Percentiles rank a stretch among this genome's conserved stretches.
Conservation (phyloP, 164 flowering plant species). For the Litsea cubeba region DNA sequence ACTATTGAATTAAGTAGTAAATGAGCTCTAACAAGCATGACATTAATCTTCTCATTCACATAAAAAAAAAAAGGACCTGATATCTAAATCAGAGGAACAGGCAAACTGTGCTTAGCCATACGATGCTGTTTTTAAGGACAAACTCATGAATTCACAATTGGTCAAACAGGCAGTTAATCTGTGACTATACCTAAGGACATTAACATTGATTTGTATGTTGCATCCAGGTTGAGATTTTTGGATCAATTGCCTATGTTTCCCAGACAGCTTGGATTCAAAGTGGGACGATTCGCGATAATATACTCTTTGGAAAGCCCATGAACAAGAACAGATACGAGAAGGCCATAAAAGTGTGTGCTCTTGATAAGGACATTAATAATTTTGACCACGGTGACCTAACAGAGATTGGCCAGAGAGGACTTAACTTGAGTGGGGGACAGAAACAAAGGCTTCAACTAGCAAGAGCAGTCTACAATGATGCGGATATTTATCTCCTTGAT, state of each 20-base stretch:
- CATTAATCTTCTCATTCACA: no score
- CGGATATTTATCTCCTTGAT: slow-evolving; percentile 84
- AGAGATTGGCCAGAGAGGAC: slow-evolving; percentile 89
- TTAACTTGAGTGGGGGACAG: slow-evolving; percentile 96
- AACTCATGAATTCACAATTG: no score
- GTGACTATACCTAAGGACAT: background rate
- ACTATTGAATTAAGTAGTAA: no score
- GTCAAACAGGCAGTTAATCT: no score
- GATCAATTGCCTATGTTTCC: slow-evolving; percentile 76
- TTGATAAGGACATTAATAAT: slow-evolving; percentile 65
- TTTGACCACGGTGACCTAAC: slow-evolving; percentile 83
- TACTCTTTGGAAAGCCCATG: slow-evolving; percentile 74
- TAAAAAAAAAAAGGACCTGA: no score
- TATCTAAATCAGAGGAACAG: no score
- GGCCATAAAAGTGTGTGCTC: slow-evolving; percentile 63
- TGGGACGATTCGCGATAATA: slow-evolving; percentile 80
- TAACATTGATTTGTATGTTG: slow-evolving; percentile 4
- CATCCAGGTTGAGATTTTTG: slow-evolving; percentile 52
- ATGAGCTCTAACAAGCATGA: no score
- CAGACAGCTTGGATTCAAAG: slow-evolving; percentile 91
- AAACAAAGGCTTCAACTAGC: slow-evolving; percentile 96
- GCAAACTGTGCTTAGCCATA: no score
- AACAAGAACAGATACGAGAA: slow-evolving; percentile 43
- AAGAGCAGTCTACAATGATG: slow-evolving; percentile 81
- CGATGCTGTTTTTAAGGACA: no score